Conservation (phyloP, 2,329 filamentous ascomycete genomes). For the Biscogniauxia marginata region DNA sequence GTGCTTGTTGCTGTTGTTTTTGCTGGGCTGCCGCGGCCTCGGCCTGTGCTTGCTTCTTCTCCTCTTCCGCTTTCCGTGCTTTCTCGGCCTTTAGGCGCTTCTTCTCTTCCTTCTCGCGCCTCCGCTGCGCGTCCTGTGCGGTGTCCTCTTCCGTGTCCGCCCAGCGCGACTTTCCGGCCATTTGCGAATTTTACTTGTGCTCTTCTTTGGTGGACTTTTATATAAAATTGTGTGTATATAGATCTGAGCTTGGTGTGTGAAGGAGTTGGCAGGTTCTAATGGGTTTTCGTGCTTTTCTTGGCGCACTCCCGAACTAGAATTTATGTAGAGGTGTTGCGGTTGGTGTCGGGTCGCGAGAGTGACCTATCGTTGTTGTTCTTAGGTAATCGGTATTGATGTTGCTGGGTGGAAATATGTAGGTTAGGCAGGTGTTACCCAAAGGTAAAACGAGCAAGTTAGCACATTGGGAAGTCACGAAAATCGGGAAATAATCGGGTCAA, state of each 20-base stretch:
- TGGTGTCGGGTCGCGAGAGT: no score
- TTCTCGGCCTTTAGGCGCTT: conserved; percentile 81
- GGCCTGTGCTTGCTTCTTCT: conserved; percentile 38
- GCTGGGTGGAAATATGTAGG: background rate
- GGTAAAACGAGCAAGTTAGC: no score
- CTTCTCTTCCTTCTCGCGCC: conserved; percentile 85
- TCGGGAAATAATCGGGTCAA: conserved; percentile 25
- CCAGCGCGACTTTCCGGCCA: conserved; percentile 80
- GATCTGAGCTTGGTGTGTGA: no score
- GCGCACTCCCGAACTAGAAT: no score
- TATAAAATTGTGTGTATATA: no score
- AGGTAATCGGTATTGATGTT: no score
- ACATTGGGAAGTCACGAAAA: no score
- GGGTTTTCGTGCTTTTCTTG: no score
- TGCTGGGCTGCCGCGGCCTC: conserved; percentile 31
- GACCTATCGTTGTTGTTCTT: background rate
- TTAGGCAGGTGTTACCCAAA: conserved; percentile 8
- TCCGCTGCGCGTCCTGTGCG: conserved; percentile 68
- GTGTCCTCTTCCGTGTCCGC: conserved; percentile 80
- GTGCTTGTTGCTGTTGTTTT: conserved; percentile 25
- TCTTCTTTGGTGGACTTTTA: background rate
- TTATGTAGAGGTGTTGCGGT: no score
- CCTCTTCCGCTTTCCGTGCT: conserved; percentile 66
- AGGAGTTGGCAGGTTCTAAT: no score
- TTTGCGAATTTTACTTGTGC: conserved; percentile 31